These are phyloP conservation scores for Oleoguttula mirabilis DNA, from an alignment of 495 filamentous ascomycete species.

Conservation along the genomic window DNA sequence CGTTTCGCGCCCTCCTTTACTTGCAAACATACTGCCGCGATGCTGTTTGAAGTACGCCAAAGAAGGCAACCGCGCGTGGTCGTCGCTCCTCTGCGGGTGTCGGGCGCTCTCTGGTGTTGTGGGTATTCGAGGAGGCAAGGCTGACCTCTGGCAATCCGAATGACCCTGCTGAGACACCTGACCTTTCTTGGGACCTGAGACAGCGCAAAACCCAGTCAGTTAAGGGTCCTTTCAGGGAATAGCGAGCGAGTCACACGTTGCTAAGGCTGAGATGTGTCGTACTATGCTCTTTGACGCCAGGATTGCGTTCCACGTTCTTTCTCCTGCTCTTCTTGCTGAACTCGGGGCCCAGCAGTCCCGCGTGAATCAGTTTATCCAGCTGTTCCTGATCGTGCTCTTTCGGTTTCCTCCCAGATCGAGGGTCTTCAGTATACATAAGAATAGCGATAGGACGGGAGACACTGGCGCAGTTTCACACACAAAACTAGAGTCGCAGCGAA, in stretches of 20 bases:
- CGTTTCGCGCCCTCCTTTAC: conserved; percentile 31
- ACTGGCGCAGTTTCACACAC: background rate
- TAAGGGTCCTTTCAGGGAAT: background rate
- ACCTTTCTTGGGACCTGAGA: conserved; percentile 8
- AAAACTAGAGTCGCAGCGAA: background rate
- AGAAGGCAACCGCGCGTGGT: conserved; percentile 9
- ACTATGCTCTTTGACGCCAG: background rate
- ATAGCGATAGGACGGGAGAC: background rate
- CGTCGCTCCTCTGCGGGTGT: background rate
- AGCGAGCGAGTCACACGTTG: background rate
- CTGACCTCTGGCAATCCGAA: background rate
- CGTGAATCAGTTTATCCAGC: conserved; percentile 4
- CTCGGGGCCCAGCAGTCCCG: conserved; percentile 1
- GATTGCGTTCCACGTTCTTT: background rate
- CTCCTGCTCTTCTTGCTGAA: background rate
- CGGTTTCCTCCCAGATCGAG: background rate
- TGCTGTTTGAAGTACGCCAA: conserved; percentile 18
- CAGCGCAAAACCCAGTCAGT: conserved; percentile 1
- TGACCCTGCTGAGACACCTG: background rate
- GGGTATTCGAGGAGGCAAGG: background rate
- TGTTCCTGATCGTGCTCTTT: conserved; percentile 2
- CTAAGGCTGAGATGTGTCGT: background rate
- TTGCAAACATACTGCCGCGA: conserved; percentile 21
- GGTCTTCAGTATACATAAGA: conserved; percentile 8
- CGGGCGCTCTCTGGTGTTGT: background rate